phyloP scores from a whole-genome alignment of 106 monocot genomes.

The Cymbidium sinense region DNA sequence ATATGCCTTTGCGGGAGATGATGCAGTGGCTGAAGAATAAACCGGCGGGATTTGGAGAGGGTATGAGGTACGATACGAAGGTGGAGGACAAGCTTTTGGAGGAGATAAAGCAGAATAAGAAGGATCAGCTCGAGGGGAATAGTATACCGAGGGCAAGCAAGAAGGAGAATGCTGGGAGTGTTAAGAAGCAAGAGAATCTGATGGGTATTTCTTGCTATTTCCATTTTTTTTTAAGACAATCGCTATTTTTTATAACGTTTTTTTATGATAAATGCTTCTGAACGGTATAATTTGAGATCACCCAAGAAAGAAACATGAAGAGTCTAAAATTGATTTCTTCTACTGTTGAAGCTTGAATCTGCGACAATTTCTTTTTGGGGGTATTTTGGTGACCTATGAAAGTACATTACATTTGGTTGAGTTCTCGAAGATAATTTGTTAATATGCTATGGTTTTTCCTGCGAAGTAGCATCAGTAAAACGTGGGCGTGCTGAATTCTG shows the following conservation, averaged over 20 bases:
- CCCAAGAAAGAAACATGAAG: neutral
- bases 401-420: neutral
- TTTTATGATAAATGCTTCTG: neutral
- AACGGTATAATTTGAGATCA: no score
- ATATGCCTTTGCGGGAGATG: conserved; percentile 41
- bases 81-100: conserved; percentile 58
- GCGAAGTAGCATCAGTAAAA: no score
- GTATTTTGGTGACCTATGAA: neutral
- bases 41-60: conserved; percentile 70
- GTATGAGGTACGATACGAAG: conserved; percentile 48
- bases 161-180: neutral
- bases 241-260: neutral
- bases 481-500: no score
- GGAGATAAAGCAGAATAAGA: conserved; percentile 50
- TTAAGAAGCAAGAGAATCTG: conserved; percentile 4
- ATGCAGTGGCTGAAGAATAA: conserved; percentile 46
- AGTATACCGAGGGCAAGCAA: conserved; percentile 18
- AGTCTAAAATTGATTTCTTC: neutral
- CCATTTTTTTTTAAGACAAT: neutral
- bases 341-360: neutral
- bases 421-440: no score
- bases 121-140: conserved; percentile 20
- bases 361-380: neutral
- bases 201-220: conserved; percentile 12
- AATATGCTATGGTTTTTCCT: no score